These are phyloP conservation scores for Bidens hawaiensis DNA, from an alignment of 140 eudicot species.

Conservation along the genomic window DNA sequence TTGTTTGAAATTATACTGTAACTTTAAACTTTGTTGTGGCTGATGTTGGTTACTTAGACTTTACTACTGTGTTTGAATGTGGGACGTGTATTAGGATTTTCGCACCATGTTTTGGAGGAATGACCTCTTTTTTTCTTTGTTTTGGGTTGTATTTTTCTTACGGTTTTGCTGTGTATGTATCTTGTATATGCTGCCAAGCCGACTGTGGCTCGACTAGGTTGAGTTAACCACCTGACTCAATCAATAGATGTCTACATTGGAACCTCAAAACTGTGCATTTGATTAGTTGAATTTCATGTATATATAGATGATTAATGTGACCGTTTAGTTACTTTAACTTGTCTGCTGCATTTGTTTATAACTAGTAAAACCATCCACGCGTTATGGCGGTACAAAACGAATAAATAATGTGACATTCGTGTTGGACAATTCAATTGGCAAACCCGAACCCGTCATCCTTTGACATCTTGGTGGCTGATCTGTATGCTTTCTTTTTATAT, in stretches of 20 bases:
- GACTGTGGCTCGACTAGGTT: constrained; percentile 14
- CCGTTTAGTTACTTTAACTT: background rate
- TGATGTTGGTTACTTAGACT: constrained; percentile 16
- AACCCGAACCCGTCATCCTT: too few species aligned
- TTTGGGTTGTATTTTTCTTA: constrained; percentile 14
- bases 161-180: background rate
- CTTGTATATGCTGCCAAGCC: constrained; percentile 11
- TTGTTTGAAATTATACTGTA: constrained; percentile 30
- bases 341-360: background rate
- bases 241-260: background rate
- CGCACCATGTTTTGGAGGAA: constrained; percentile 22
- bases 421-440: too few species aligned
- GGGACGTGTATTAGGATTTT: constrained; percentile 32
- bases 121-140: background rate
- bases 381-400: too few species aligned
- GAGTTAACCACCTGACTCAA: constrained; percentile 22
- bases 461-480: too few species aligned
- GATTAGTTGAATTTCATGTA: background rate
- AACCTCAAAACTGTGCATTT: constrained; percentile 10
- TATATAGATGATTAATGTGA: constrained; percentile 6
- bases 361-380: too few species aligned
- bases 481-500: too few species aligned
- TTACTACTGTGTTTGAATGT: constrained; percentile 23
- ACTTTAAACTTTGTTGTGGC: constrained; percentile 32
- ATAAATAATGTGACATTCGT: too few species aligned